Conservation (phyloP, 331 rosid genomes). For the Malus hybrid region DNA sequence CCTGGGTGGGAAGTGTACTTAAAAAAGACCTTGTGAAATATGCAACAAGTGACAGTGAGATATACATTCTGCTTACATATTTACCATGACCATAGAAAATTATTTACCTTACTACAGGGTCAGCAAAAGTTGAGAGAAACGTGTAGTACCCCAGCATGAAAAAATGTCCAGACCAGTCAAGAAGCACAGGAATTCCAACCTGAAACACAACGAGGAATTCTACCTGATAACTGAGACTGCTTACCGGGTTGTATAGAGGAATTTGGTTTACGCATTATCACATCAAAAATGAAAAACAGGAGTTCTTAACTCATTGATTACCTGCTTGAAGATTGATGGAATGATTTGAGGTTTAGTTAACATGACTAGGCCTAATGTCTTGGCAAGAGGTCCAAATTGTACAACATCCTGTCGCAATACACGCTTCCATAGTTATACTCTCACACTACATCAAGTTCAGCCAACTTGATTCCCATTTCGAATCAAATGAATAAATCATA, state of each 20-base stretch:
- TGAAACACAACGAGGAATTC: slow-evolving; percentile 18
- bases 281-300: background rate
- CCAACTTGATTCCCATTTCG: background rate
- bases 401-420: slow-evolving; percentile 74
- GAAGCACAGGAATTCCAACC: slow-evolving; percentile 84
- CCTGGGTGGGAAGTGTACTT: slow-evolving; percentile 43
- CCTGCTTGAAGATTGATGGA: slow-evolving; percentile 93
- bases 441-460: background rate
- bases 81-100: background rate
- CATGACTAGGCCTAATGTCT: slow-evolving; percentile 88
- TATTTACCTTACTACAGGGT: slow-evolving; percentile 68
- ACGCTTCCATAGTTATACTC: background rate
- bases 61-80: background rate
- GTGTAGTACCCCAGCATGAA: slow-evolving; percentile 77
- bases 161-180: slow-evolving; percentile 80
- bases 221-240: background rate
- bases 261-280: background rate
- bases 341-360: slow-evolving; percentile 74
- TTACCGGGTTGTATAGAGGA: background rate
- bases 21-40: slow-evolving; percentile 46
- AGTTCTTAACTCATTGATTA: slow-evolving; percentile 14
- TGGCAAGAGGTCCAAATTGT: slow-evolving; percentile 85
- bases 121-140: slow-evolving; percentile 57
- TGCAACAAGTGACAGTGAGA: slow-evolving; percentile 14
- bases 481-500: background rate